phyloP scores from a whole-genome alignment of 306 rosid genomes.

The Astragalus glycyphyllos region DNA sequence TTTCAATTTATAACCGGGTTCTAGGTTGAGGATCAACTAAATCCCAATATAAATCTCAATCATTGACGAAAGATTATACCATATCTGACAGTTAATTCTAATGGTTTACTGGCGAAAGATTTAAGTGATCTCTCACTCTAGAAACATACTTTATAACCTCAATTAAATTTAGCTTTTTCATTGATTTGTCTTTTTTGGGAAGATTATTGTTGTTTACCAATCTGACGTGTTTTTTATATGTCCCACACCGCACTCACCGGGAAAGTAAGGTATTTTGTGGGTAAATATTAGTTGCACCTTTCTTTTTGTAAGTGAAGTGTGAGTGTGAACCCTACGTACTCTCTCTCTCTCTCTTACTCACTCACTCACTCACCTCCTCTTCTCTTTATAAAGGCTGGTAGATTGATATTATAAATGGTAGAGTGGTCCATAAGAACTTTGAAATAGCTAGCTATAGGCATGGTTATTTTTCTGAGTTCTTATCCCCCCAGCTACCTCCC shows the following conservation, averaged over 20 bases:
- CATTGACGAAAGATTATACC: too few species aligned
- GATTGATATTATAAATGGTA: constrained; percentile 66
- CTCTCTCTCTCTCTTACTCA: constrained; percentile 26
- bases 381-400: constrained; percentile 73
- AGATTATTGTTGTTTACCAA: constrained; percentile 50
- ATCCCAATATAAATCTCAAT: too few species aligned
- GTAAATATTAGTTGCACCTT: constrained; percentile 42
- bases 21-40: too few species aligned
- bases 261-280: constrained; percentile 65
- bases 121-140: too few species aligned
- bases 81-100: too few species aligned
- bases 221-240: constrained; percentile 61
- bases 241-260: constrained; percentile 85
- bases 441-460: constrained; percentile 32
- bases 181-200: constrained; percentile 44
- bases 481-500: not conserved
- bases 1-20: constrained; percentile 33
- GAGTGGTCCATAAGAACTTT: constrained; percentile 74
- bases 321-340: constrained; percentile 59
- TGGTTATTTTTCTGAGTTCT: constrained; percentile 42
- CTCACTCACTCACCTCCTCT: not conserved
- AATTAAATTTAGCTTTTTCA: constrained; percentile 25
- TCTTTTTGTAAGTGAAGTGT: constrained; percentile 23
- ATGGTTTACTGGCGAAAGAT: too few species aligned
- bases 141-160: too few species aligned